A percentile compares a stretch with the other conserved stretches of the same genome.
These are phyloP conservation scores for Hordeum vulgare DNA, from an alignment of 176 grass and related monocot species.

Conservation along the genomic window DNA sequence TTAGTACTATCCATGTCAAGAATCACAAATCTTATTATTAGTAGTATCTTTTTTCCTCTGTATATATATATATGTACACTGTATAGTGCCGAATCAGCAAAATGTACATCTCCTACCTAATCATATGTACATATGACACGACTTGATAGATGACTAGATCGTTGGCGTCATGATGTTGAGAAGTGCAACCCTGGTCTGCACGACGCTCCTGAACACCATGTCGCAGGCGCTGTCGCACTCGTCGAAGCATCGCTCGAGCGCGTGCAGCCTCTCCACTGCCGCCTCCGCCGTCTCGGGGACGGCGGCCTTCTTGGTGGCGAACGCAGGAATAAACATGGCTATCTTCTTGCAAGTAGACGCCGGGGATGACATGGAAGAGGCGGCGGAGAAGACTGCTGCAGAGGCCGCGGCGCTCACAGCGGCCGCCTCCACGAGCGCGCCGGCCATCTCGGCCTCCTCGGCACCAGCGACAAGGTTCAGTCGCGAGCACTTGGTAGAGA, in stretches of 20 bases:
- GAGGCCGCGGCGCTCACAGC: slow-evolving; percentile 7
- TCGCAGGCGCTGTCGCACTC: slow-evolving; percentile 27
- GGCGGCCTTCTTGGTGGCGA: slow-evolving; percentile 2
- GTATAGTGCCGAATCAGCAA: not conserved
- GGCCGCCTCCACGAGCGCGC: slow-evolving; percentile 14
- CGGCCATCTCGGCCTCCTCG: slow-evolving; percentile 23
- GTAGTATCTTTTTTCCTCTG: not conserved
- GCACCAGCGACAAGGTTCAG: not conserved
- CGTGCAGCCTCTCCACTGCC: not conserved
- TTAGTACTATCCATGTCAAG: not conserved
- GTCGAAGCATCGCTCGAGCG: slow-evolving; percentile 10
- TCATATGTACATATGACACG: not conserved
- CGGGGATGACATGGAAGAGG: not conserved
- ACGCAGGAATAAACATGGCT: not conserved
- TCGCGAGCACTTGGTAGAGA: not conserved
- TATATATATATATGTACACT: not conserved
- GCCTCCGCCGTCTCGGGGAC: not conserved
- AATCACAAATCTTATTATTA: not conserved
- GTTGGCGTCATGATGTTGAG: slow-evolving; percentile 52
- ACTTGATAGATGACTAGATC: not conserved
- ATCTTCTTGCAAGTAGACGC: not conserved
- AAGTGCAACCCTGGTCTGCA: slow-evolving; percentile 35
- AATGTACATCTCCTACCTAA: not conserved
- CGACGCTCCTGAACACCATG: slow-evolving; percentile 33
- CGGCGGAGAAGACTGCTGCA: not conserved